Evolutionary conservation across 108 stramenopile genomes (phyloP), one percentile per base, ranked within the genome.

Genomic region (Parietichytrium sp.): DNA sequence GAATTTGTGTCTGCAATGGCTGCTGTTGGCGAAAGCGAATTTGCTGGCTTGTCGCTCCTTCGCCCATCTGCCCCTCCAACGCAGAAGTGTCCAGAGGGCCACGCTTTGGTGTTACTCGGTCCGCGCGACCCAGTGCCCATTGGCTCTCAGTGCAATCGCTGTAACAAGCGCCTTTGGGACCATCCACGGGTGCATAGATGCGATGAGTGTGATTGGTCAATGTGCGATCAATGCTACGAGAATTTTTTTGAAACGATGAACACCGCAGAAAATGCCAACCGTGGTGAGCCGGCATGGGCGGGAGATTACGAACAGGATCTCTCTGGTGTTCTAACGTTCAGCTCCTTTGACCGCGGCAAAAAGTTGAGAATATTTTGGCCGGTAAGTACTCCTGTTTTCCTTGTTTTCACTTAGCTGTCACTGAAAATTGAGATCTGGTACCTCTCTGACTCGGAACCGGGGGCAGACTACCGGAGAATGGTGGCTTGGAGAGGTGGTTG

Each of bases 381-480:
- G n/a, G n/a, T n/a, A n/a, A n/a, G n/a, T n/a, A n/a, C n/a, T n/a
- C n/a, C n/a, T n/a, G n/a, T n/a, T n/a, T n/a, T n/a, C n/a, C n/a
- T n/a, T n/a, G n/a, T n/a, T n/a, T n/a, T n/a, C n/a, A n/a, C n/a
- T n/a, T n/a, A n/a, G n/a, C n/a, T n/a, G n/a, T n/a, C n/a, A n/a
- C n/a, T n/a, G n/a, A n/a, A n/a, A n/a, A n/a, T n/a, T n/a, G n/a
- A n/a, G n/a, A n/a, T n/a, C n/a, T n/a, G n/a, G n/a, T n/a, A n/a
- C n/a, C n/a, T n/a, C n/a, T n/a, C n/a, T n/a, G n/a, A n/a, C n/a
- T n/a, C n/a, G n/a, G n/a, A n/a, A n/a, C n/a, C n/a, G n/a, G n/a
- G n/a, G n/a, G n/a, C 61, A 72, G 38, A 72, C 61, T 12, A 72
- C 61, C n/a, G 61, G 61, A 33, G 61, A 72, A 25, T 72, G 61